Base-by-base conservation (phyloP, 2,329 filamentous ascomycete genomes). In the Trichoderma guizhouense region DNA sequence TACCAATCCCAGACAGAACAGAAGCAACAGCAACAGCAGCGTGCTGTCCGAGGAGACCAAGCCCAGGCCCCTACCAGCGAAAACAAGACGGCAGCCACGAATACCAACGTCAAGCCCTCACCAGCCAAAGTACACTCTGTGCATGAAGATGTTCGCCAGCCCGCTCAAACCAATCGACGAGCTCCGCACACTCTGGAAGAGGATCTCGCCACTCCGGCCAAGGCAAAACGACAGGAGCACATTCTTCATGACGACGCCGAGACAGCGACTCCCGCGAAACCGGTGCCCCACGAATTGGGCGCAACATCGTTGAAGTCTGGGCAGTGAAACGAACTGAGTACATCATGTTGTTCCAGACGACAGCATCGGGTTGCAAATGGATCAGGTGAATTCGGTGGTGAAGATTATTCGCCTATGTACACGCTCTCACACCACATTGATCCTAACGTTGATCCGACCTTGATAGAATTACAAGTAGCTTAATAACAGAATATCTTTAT, bases 101-200 rank as follows among this genome's bases (percentile, higher is more conserved):
- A 30, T 18, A 1, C n/a, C 6, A 18, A 6, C 60, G n/a, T 36
- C 32, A 62, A 28, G 3, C 11, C 30, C 15, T 6, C 30, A 36
- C 34, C 57, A 30, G 55, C 24, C 39, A 71, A 61, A 7, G 28
- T 61, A 34, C 70, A 63, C 24, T 67, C 63, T 8, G 28, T 55
- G 12, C 39, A 68, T 8, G 63, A 68, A 2, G 53, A 67, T 32
- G 36, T 9, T 15, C 15, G 15, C n/a, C 66, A 39, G 26, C n/a
- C n/a, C 61, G 9, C 7, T 18, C 6, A 51, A 36, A 28, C 15
- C 15, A 64, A 32, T n/a, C 66, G 60, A n/a, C 60, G 53, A 18
- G 34, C 61, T 15, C 43, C 64, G 3, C 74, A 76, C 32, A n/a
- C 51, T 4, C 43, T 77, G 7, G 63, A 68, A 24, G 53, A 65